Conservation (phyloP, 768 basidiomycete species). For the Amanita muscaria region DNA sequence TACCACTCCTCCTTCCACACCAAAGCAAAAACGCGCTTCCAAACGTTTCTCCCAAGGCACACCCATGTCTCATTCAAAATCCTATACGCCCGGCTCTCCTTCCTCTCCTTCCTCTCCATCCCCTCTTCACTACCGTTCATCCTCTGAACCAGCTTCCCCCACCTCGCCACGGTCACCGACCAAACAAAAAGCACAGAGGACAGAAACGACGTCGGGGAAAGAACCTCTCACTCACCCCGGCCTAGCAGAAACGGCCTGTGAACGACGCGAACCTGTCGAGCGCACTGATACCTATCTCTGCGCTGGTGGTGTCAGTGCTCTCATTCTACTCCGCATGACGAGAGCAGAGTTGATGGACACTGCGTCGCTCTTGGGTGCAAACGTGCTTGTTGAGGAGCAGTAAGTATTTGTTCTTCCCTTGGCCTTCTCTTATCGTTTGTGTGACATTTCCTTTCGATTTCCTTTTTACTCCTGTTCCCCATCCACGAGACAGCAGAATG, state of each 20-base stretch:
- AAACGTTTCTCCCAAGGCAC: background rate
- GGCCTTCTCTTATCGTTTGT: conserved; percentile 9
- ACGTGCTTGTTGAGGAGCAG: conserved; percentile 63
- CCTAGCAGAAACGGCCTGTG: conserved; percentile 19
- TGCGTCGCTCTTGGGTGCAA: conserved; percentile 41
- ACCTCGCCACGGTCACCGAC: conserved; percentile 1
- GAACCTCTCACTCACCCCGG: conserved; percentile 30
- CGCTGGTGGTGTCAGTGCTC: conserved; percentile 51
- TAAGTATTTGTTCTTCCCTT: conserved; percentile 23
- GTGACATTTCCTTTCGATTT: no score
- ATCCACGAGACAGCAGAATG: no score
- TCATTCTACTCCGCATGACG: conserved; percentile 47
- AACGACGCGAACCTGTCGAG: conserved; percentile 20
- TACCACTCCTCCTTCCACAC: conserved; percentile 1
- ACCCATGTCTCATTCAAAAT: no score
- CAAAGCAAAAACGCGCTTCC: background rate
- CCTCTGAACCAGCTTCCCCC: background rate
- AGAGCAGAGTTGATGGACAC: conserved; percentile 41
- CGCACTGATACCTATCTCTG: conserved; percentile 45
- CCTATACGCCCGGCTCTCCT: background rate
- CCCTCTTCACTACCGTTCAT: background rate
- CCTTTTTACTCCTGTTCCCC: no score
- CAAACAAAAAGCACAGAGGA: conserved; percentile 20
- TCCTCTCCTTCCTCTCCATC: background rate
- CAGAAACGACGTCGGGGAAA: conserved; percentile 28